These are phyloP conservation scores for Fraxinus sp. DNA, from an alignment of 305 asterid genomes.

Conservation along the genomic window DNA sequence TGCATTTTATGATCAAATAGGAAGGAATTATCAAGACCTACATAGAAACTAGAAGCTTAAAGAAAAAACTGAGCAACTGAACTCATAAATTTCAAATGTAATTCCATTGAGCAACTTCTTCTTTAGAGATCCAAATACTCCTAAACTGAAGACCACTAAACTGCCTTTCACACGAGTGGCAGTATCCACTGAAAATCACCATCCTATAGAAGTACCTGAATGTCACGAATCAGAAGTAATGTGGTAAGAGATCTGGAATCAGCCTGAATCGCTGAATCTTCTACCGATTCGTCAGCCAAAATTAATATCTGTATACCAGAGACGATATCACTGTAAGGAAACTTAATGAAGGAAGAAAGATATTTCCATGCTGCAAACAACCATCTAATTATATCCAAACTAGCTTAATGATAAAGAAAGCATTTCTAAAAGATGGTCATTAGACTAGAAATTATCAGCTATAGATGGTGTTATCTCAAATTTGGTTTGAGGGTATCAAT, in stretches of 20 bases:
- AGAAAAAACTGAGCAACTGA: slow-evolving; percentile 5
- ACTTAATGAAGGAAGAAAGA: slow-evolving; percentile 16
- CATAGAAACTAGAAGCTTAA: background rate
- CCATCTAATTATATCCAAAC: slow-evolving; percentile 13
- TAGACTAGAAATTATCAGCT: background rate
- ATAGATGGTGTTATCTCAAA: background rate
- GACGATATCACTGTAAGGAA: slow-evolving; percentile 11
- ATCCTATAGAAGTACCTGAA: slow-evolving; percentile 57
- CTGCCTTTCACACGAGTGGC: background rate
- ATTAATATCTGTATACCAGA: slow-evolving; percentile 62
- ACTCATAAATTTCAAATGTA: background rate
- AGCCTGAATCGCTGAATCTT: slow-evolving; percentile 91
- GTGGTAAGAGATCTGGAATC: slow-evolving; percentile 96
- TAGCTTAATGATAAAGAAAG: background rate
- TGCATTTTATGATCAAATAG: background rate
- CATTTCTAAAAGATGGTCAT: background rate
- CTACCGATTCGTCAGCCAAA: slow-evolving; percentile 92
- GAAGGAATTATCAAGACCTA: slow-evolving; percentile 1
- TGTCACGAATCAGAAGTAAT: slow-evolving; percentile 80
- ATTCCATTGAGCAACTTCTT: background rate
- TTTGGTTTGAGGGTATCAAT: slow-evolving; percentile 9
- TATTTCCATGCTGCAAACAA: background rate
- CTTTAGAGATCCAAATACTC: background rate
- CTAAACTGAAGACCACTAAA: background rate
- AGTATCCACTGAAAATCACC: background rate